phyloP scores from a whole-genome alignment of 2,329 filamentous ascomycete genomes.

The Microthyrium microscopicum region DNA sequence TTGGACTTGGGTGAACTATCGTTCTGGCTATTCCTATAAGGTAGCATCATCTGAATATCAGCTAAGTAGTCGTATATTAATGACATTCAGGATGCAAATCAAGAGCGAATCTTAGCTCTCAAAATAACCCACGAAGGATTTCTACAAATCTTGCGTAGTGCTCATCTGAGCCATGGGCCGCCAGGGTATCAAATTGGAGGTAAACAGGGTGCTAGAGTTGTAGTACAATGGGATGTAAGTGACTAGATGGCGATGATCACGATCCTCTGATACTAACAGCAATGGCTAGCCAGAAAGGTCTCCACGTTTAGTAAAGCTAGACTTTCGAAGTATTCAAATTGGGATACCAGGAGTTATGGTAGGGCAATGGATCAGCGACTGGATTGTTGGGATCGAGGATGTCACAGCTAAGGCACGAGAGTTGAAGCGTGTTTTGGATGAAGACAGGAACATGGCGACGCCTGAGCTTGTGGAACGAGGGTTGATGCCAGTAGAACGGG shows the following conservation, averaged over 20 bases:
- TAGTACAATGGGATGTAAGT: constrained; percentile 3
- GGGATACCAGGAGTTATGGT: constrained; percentile 35
- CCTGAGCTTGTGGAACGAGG: constrained; percentile 22
- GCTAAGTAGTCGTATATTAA: too few relatives aligned
- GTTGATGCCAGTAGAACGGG: constrained; percentile 29
- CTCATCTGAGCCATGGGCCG: constrained; percentile 12
- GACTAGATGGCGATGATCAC: not conserved
- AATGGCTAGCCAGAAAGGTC: constrained; percentile 42
- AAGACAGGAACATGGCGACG: constrained; percentile 18
- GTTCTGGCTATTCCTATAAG: constrained; percentile 44
- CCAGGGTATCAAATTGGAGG: constrained; percentile 1
- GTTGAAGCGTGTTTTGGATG: constrained; percentile 31
- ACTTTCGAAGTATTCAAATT: constrained; percentile 43
- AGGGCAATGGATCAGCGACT: constrained; percentile 30
- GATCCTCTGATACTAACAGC: constrained; percentile 10
- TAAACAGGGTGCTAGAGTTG: constrained; percentile 1
- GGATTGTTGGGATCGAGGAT: constrained; percentile 40
- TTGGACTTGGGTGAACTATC: constrained; percentile 50
- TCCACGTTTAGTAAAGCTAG: constrained; percentile 27
- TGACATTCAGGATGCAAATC: constrained; percentile 32
- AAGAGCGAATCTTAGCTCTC: constrained; percentile 41
- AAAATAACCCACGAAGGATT: constrained; percentile 37
- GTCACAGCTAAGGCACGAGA: constrained; percentile 36
- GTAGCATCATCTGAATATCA: too few relatives aligned
- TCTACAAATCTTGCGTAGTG: constrained; percentile 25